These are phyloP conservation scores for Casuarina equisetifolia DNA, from an alignment of 306 rosid genomes.

Conservation along the genomic window DNA sequence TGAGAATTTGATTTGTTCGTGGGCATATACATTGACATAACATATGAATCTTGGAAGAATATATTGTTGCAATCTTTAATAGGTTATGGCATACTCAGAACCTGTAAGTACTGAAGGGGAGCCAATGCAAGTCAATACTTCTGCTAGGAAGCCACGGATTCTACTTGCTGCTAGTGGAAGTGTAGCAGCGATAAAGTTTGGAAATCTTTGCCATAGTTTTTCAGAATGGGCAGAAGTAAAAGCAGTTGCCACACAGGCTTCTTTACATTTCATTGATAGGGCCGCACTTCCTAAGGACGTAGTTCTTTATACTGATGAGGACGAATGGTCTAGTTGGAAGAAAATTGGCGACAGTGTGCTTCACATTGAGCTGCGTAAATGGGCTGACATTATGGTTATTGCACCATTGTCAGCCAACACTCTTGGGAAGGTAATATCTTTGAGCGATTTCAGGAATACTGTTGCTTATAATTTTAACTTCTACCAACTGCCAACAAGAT, in stretches of 20 bases:
- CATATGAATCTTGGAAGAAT: slow-evolving; percentile 18
- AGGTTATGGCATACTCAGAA: slow-evolving; percentile 57
- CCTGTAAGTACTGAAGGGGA: slow-evolving; percentile 34
- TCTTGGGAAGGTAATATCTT: slow-evolving; percentile 71
- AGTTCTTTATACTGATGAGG: slow-evolving; percentile 45
- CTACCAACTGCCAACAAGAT: not conserved
- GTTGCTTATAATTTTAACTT: not conserved
- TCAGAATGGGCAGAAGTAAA: slow-evolving; percentile 76
- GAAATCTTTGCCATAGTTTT: slow-evolving; percentile 51
- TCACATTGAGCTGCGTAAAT: slow-evolving; percentile 72
- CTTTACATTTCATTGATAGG: slow-evolving; percentile 57
- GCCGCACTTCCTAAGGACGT: slow-evolving; percentile 49
- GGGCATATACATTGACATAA: not conserved
- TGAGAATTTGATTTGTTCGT: not conserved
- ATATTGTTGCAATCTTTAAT: slow-evolving; percentile 29
- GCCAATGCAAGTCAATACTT: slow-evolving; percentile 28
- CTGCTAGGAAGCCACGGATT: slow-evolving; percentile 69
- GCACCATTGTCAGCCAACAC: slow-evolving; percentile 92
- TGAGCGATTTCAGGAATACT: slow-evolving; percentile 14
- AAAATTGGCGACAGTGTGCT: slow-evolving; percentile 63
- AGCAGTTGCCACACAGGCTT: slow-evolving; percentile 60
- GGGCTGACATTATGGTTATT: slow-evolving; percentile 91
- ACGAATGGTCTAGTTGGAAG: slow-evolving; percentile 69
- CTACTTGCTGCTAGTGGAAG: slow-evolving; percentile 84
- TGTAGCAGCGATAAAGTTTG: slow-evolving; percentile 66